Conservation (phyloP, 495 filamentous ascomycete species). For the Podospora sp. region DNA sequence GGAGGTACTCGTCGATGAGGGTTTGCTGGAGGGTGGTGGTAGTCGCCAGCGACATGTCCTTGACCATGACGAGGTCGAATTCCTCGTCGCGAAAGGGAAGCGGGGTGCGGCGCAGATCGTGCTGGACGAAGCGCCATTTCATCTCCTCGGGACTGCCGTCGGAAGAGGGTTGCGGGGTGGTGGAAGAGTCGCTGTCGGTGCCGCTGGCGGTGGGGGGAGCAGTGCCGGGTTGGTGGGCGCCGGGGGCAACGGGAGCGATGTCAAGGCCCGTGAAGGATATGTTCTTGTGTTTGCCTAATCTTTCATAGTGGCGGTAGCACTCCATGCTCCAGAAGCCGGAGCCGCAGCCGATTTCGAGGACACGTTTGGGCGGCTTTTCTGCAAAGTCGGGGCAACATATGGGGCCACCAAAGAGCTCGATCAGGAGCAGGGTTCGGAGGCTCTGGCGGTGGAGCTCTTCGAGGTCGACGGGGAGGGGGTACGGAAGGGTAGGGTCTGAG, state of each 20-base stretch:
- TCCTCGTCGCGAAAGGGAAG: conserved; percentile 80
- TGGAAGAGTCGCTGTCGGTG: conserved; percentile 9
- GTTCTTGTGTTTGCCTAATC: conserved; percentile 54
- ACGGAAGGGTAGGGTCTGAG: conserved; percentile 70
- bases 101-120: conserved; percentile 74
- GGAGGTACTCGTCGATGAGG: conserved; percentile 74
- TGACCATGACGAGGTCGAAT: conserved; percentile 90
- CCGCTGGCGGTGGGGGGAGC: not conserved
- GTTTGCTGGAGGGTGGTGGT: conserved; percentile 62
- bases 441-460: conserved; percentile 86
- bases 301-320: conserved; percentile 75
- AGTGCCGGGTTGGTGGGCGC: conserved; percentile 50
- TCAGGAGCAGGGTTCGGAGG: conserved; percentile 77
- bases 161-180: conserved; percentile 5
- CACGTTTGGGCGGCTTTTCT: conserved; percentile 68
- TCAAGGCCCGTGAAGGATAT: conserved; percentile 84
- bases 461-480: conserved; percentile 87
- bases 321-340: conserved; percentile 86
- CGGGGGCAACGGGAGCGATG: conserved; percentile 73
- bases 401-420: conserved; percentile 77
- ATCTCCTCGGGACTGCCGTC: conserved; percentile 57
- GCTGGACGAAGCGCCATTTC: conserved; percentile 85
- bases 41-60: conserved; percentile 76
- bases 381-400: conserved; percentile 70
- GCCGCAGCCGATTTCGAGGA: conserved; percentile 88